Evolutionary conservation across 2,329 filamentous ascomycete genomes (phyloP), one percentile per base, ranked within the genome.

Genomic region (Chalaropsis ovoidea): DNA sequence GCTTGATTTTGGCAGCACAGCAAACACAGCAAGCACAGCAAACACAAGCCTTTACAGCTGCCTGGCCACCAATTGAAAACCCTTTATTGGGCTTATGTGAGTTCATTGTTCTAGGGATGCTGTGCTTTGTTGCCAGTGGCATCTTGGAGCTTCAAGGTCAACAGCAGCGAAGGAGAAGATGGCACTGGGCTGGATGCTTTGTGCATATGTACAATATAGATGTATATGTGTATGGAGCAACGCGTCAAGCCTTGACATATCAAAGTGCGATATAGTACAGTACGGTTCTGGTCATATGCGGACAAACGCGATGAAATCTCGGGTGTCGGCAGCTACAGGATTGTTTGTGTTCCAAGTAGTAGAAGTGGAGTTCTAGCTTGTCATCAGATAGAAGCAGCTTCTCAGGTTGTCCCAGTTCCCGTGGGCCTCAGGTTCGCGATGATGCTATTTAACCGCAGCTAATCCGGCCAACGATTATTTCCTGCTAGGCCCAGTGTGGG

Each of bases 11-110:
- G n/a, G 17, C 17, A 39, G 54, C 17, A 17, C 52, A 35, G 7
- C 24, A 31, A 31, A 6, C 35, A 39, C 35, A 39, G 11, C n/a
- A n/a, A n/a, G n/a, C n/a, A n/a, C n/a, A n/a, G 52, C 52, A 35
- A 56, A 19, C 52, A 35, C 54, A 58, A 58, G 39, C 27, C 24
- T 58, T 39, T 31, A 39, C 54, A 58, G 27, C n/a, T n/a, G n/a
- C 27, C 31, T n/a, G 52, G 24, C 3, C 47, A 52, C 8, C 19
- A 22, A 13, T 11, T 52, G 47, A 15, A 52, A 17, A 24, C 8
- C 6, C 31, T 35, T 35, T 58, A 13, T 58, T 19, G 10, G 1
- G 27, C 27, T 10, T 39, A 24, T 17, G 15, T 5, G 17, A 19
- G 8, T 13, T 47, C 8, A 47, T 47, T n/a, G 15, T n/a, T 47